Conservation (phyloP, 306 rosid species). For the Medicago truncatula region MtrunA17r5.0-ANR NC_053046.1:21025001-21025500, state of each 20-base stretch:
- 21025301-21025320: background rate
- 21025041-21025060: too few species aligned
- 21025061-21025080: too few species aligned
- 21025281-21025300: background rate
- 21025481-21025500: slow-evolving; percentile 36
- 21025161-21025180: too few species aligned
- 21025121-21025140: too few species aligned
- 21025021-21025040: too few species aligned
- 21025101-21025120: too few species aligned
- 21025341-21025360: background rate
- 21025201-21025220: background rate
- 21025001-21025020: too few species aligned
- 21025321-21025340: background rate
- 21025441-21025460: background rate
- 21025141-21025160: too few species aligned
- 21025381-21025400: background rate
- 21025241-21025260: background rate
- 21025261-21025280: background rate
- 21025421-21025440: background rate
- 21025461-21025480: background rate
- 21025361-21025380: background rate
- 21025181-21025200: too few species aligned
- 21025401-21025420: background rate
- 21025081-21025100: too few species aligned
- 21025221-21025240: background rate